Base-by-base conservation (phyloP, 1,284 basidiomycete species). In the Golubevia pallescens region DNA sequence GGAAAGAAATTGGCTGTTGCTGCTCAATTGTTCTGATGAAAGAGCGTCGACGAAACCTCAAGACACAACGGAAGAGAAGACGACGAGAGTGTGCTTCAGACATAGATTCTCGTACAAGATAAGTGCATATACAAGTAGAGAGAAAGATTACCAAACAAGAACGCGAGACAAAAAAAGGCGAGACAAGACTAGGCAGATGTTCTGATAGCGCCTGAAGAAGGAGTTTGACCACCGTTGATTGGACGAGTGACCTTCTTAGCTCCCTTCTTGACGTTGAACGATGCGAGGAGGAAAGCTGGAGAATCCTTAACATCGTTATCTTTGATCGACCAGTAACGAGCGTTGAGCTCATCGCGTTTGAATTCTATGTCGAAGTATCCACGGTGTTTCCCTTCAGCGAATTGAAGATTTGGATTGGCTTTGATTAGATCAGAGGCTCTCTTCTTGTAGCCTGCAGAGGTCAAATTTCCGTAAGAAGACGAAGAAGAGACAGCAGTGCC, bases 401-500 rank as follows among this genome's bases (percentile, higher is more conserved):
- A 77, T 61, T 71, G 68, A 51, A 77, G 57, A 52, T 69, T 66
- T 23, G 63, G 55, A 66, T 76, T 76, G 65, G 70, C 68, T 54
- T 61, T 57, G 1, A 70, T 66, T 13, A 76, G 65, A 23, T 57
- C 23, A 53, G 71, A 48, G 4, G 75, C 67, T 16, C 21, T 42
- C n/a, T n/a, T n/a, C n/a, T n/a, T n/a, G n/a, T n/a, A n/a, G n/a
- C n/a, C n/a, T n/a, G n/a, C n/a, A n/a, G n/a, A n/a, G n/a, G n/a
- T n/a, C n/a, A n/a, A n/a, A n/a, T 86, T 63, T 7, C 90, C 89
- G 78, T 90, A 90, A 0, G 88, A 75, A 7, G 89, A 89, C 1
- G 84, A 78, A 0, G 89, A 90, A 0, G 89, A 89, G 13, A 91
- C 90, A 1, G 90, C 90, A 0, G 90, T 90, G 1, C 90, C 90